Evolutionary conservation across 495 filamentous ascomycete genomes (phyloP).

Genomic region (Penicillium longicatenatum): DNA sequence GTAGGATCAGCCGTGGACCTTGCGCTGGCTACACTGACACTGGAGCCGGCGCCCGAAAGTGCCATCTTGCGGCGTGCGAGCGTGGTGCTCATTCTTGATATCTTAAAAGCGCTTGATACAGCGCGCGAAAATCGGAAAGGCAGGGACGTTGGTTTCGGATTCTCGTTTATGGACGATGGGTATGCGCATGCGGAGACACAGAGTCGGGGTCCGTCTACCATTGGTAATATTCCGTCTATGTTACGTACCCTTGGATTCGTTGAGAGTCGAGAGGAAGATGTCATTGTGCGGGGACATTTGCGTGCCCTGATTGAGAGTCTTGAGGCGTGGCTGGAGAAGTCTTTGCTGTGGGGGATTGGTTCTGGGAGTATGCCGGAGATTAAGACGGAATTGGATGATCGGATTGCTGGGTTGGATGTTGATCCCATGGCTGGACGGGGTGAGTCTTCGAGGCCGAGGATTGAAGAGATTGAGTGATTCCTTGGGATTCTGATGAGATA

Average conservation of each 20-base stretch:
- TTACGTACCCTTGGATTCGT: constrained; percentile 66
- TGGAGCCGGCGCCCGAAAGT: constrained; percentile 63
- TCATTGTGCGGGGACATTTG: constrained; percentile 71
- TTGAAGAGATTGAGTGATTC: constrained; percentile 57
- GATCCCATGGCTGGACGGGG: constrained; percentile 37
- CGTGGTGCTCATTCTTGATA: constrained; percentile 64
- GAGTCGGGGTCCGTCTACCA: constrained; percentile 24
- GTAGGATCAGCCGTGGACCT: constrained; percentile 66
- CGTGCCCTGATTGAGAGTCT: constrained; percentile 69
- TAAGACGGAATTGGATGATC: constrained; percentile 36
- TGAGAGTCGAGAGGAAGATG: constrained; percentile 68
- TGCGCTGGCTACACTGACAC: constrained; percentile 62
- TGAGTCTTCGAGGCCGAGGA: constrained; percentile 34
- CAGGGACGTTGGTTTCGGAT: constrained; percentile 58
- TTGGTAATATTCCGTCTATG: constrained; percentile 62
- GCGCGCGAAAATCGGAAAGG: constrained; percentile 49
- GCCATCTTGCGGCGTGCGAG: constrained; percentile 77
- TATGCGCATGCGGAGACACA: neutral
- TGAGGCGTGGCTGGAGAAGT: constrained; percentile 68
- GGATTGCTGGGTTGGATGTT: constrained; percentile 42
- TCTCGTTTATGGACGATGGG: constrained; percentile 48
- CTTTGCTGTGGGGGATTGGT: constrained; percentile 46
- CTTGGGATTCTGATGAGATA: neutral
- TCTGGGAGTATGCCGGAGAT: constrained; percentile 24
- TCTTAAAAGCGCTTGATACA: constrained; percentile 65